Evolutionary conservation across 495 filamentous ascomycete genomes (phyloP), one percentile per base, ranked within the genome.

Genomic region (Niebla homalea): DNA sequence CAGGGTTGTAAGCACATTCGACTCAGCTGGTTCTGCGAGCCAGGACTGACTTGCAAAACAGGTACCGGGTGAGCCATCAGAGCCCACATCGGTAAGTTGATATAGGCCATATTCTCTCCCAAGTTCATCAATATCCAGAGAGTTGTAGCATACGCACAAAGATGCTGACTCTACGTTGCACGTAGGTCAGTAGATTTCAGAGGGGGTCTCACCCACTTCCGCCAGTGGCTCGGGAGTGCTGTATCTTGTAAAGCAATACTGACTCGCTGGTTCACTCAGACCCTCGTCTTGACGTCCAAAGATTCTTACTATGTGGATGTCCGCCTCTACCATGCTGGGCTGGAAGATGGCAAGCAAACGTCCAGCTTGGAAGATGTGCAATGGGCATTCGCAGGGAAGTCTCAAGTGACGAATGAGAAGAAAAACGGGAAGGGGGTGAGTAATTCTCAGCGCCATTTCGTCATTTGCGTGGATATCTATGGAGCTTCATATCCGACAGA

Each of bases 371-470:
- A 29, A 15, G 46, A 39, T 12, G 40, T 56, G 45, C 37, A 52
- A 40, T 79, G 76, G 75, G 77, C 71, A 19, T 76, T 79, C 36
- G 75, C 72, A 0, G 76, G 77, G 10, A 66, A 62, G 10, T 73
- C 73, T 0, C 37, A 22, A 19, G 35, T 41, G 8, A 49, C 44
- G 16, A 29, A 22, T 5, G 23, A 39, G 15, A 39, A 25, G 18
- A 47, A 29, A n/a, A 42, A 23, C 29, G 49, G 49, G 14, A 39
- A 43, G 39, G 45, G 49, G 2, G 43, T 36, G 46, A 52, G 43
- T 37, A 51, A n/a, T 25, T 43, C 14, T 48, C 23, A 15, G 7
- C 2, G 29, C 29, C 29, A 11, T 32, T 32, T 32, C 29, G 8
- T 32, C 29, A 7, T 32, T 7, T 32, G 29, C 29, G 29, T 32